Base-by-base conservation (phyloP, 805 yeast genomes). In the Ogataea allantospora region DNA sequence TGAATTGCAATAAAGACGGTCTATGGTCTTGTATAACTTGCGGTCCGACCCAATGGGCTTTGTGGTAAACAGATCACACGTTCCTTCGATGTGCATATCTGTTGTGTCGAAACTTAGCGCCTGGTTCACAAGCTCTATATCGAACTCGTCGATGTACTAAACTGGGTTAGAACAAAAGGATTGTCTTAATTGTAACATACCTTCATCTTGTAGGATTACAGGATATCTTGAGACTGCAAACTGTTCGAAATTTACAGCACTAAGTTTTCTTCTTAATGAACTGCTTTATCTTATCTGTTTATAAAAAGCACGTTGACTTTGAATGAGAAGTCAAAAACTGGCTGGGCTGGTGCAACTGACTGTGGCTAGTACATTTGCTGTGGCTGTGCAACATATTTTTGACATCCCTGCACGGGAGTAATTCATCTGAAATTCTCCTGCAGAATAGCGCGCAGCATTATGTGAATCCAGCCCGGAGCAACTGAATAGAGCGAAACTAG, bases 11-110 rank as follows among this genome's bases (percentile, higher is more conserved):
- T 57, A 58, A 19, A 59, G 91, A 49, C 82, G 78, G 57, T 88
- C 97, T 28, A 93, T 79, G 0, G 89, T 79, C 60, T 88, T 87
- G 68, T 85, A 88, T 19, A 91, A 73, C 62, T 89, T 89, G 50
- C 88, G 75, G 62, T 93, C 99, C 1, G 91, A 74, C 1, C 93
- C 87, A 16, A 89, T 87, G 1, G 96, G 88, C 55, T 91, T 93
- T 2, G 99, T 93, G 1, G 98, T 86, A 56, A 88, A 93, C 33
- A 93, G 72, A 57, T 93, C 99, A 58, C 96, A 82, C 17, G 95
- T 88, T 9, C 97, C 98, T 39, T 77, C 75, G 26, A 93, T 78
- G 50, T 74, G 81, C 54, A 84, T 77, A 50, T 84, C 95, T 1
- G 77, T 70, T 3, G 88, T 79, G 47, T 80, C 85, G 49, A 87